Percentiles rank a stretch among this genome's conserved stretches.
These are phyloP conservation scores for Clarireedia homoeocarpa DNA, from an alignment of 2,329 filamentous ascomycete genomes.

Conservation along the genomic window DNA sequence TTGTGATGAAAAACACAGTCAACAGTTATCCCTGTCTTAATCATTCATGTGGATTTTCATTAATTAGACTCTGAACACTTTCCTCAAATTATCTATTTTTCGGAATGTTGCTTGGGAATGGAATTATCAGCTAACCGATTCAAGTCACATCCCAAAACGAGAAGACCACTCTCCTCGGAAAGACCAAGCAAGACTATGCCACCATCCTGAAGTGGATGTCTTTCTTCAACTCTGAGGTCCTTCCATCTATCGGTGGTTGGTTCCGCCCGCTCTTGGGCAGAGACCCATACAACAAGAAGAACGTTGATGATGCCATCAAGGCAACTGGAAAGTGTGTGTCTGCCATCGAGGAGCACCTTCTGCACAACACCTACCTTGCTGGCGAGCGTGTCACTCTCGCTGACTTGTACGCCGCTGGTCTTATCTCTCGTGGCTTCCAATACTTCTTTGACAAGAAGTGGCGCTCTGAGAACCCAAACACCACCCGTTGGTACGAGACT, in stretches of 20 bases:
- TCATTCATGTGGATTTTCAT: constrained; percentile 69
- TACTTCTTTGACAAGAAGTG: constrained; percentile 90
- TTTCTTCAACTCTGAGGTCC: constrained; percentile 84
- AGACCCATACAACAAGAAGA: constrained; percentile 96
- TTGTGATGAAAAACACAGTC: constrained; percentile 46
- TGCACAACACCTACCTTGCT: constrained; percentile 92
- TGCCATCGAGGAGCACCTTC: constrained; percentile 79
- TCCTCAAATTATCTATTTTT: constrained; percentile 16
- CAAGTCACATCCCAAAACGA: constrained; percentile 98
- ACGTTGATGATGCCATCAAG: constrained; percentile 72
- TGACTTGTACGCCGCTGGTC: constrained; percentile 75
- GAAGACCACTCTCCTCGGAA: constrained; percentile 98
- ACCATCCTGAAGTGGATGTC: constrained; percentile 98
- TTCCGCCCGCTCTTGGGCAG: constrained; percentile 78
- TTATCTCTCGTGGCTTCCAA: constrained; percentile 83
- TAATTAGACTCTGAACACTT: constrained; percentile 68
- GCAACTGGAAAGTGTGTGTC: constrained; percentile 57
- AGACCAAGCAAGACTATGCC: constrained; percentile 99
- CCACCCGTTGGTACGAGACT: constrained; percentile 91
- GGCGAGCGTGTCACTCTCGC: constrained; percentile 96
- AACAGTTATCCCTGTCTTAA: constrained; percentile 99
- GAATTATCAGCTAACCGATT: constrained; percentile 19
- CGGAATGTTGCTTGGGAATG: constrained; percentile 10
- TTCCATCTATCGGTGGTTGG: constrained; percentile 67
- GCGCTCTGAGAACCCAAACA: constrained; percentile 74